Evolutionary conservation across 371 early-diverging fungal species (phyloP).

Genomic region (Syncephalastrum contaminatum): DNA sequence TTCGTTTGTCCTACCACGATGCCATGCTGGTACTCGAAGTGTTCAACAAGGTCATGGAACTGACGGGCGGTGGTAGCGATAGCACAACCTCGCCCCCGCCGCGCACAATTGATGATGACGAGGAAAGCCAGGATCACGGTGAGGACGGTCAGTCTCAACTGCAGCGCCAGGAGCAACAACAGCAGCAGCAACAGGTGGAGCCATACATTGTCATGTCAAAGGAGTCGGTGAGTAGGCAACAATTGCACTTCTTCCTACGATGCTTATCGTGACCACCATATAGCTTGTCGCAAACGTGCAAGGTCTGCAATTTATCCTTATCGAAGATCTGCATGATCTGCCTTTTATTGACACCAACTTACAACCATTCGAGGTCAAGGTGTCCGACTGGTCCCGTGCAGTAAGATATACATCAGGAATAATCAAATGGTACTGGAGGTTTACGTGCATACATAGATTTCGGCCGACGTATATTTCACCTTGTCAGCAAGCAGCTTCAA

Average conservation of each 20-base stretch:
- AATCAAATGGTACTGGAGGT: too few species aligned
- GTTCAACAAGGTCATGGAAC: slow-evolving; percentile 68
- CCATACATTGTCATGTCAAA: slow-evolving; percentile 50
- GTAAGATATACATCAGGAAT: slow-evolving; percentile 12
- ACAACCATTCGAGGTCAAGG: slow-evolving; percentile 62
- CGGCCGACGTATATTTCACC: slow-evolving; percentile 68
- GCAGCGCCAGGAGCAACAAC: background rate
- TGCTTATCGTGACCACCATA: background rate
- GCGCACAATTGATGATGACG: too few species aligned
- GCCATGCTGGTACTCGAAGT: slow-evolving; percentile 79
- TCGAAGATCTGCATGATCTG: slow-evolving; percentile 78
- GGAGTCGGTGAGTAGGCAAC: slow-evolving; percentile 34
- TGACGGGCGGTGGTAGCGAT: slow-evolving; percentile 30
- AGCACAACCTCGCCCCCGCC: too few species aligned
- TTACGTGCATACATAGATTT: slow-evolving; percentile 33
- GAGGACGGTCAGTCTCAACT: background rate
- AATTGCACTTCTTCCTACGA: too few species aligned
- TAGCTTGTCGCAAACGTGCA: slow-evolving; percentile 49
- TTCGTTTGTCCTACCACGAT: slow-evolving; percentile 83
- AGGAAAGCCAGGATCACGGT: too few species aligned
- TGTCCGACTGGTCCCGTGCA: slow-evolving; percentile 72
- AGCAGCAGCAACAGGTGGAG: slow-evolving; percentile 19
- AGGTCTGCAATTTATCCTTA: slow-evolving; percentile 70
- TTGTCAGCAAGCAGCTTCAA: slow-evolving; percentile 86
- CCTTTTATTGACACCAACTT: slow-evolving; percentile 77